These are phyloP conservation scores for Meyerozyma elateridarum DNA, from an alignment of 1,139 yeast species.

Conservation along the genomic window DNA sequence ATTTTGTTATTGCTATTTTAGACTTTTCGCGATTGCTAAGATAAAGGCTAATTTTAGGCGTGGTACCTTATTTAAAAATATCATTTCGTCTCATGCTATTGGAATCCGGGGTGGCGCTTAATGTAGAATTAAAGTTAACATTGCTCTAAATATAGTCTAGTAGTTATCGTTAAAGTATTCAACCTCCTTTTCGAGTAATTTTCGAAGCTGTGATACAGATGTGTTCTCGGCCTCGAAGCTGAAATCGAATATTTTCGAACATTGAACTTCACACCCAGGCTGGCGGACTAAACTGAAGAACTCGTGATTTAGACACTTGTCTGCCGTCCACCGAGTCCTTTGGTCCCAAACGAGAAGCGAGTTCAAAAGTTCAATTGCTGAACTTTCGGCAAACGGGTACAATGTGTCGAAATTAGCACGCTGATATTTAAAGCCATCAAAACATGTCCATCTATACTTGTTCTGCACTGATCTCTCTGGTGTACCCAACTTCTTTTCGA, in stretches of 20 bases:
- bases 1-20: too few species aligned
- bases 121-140: too few species aligned
- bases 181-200: conserved; percentile 44
- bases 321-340: conserved; percentile 40
- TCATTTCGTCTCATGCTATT: too few species aligned
- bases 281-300: conserved; percentile 48
- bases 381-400: conserved; percentile 54
- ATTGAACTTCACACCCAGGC: conserved; percentile 44
- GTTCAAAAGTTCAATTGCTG: conserved; percentile 46
- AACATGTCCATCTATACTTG: conserved; percentile 27
- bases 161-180: conserved; percentile 23
- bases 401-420: conserved; percentile 44
- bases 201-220: conserved; percentile 33
- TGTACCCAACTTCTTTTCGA: conserved; percentile 58
- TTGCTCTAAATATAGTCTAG: too few species aligned
- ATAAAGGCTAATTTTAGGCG: too few species aligned
- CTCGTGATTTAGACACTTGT: conserved; percentile 47
- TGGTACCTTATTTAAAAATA: too few species aligned
- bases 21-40: too few species aligned
- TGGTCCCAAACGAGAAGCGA: conserved; percentile 62
- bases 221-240: conserved; percentile 47
- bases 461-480: conserved; percentile 43
- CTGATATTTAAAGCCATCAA: conserved; percentile 30
- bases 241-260: conserved; percentile 51
- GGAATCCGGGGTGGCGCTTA: too few species aligned